Evolutionary conservation across 2,329 filamentous ascomycete species (phyloP), one percentile per base, ranked within the genome.

Genomic region (Fonsecaea nubica): DNA sequence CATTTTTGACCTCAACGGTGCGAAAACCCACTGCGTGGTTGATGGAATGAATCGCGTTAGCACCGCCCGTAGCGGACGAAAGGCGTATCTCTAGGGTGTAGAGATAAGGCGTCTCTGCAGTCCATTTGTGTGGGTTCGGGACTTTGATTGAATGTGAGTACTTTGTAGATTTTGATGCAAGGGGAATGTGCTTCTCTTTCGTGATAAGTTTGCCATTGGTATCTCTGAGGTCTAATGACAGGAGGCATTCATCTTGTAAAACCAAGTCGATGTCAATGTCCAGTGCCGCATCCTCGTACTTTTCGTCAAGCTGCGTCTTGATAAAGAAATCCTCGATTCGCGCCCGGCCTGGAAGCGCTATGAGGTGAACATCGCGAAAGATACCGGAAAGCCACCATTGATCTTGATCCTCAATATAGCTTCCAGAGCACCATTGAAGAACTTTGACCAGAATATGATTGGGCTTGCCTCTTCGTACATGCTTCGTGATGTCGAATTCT

Each of bases 381-480:
- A 90, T 91, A 54, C 57, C 62, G 25, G 85, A 87, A 4, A 90
- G 77, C 85, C 87, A 88, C 88, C 88, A 90, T 73, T 90, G 87
- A 74, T 90, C 87, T 71, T 88, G 77, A 62, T 90, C 88, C 74
- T 91, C 89, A 38, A 91, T 88, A 71, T 91, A 91, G 0, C 85
- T 86, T 1, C 86, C 89, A 70, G 90, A 88, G 38, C 84, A 90
- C 81, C 86, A 90, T 73, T 91, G 88, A 69, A 91, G 91, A 0
- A 91, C 89, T n/a, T 84, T 81, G 0, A 91, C 87, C 9, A 84
- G 81, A 0, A 92, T 74, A 1, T 79, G 80, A 68, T 91, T 92
- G 54, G 81, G 77, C 2, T 72, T 79, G 4, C 76, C 76, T 6
- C 75, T 74, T 21, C 78, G 75, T 1, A 91, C 77, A 36, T 82